Base-by-base conservation (phyloP, 2,329 filamentous ascomycete species). In the Exophiala calicioides region DNA sequence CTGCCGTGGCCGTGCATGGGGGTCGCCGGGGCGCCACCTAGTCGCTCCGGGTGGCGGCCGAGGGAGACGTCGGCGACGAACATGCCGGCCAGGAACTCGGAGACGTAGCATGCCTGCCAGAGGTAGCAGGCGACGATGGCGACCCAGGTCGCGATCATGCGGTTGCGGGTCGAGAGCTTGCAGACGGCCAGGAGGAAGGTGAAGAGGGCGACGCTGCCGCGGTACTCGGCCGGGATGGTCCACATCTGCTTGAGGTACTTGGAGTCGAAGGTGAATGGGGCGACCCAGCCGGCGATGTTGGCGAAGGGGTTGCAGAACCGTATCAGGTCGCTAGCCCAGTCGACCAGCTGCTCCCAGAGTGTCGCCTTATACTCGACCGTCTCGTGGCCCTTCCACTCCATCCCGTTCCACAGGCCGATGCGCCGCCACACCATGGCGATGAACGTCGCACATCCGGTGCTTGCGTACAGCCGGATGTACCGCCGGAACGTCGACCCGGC, bases 191-290 rank as follows among this genome's bases (percentile, higher is more conserved):
- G 31, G 26, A 10, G 16, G 21, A 44, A 38, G 30, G 70, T 47
- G 47, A 71, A 72, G 2, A 73, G 63, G n/a, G 69, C 62, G 12
- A 72, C 64, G 1, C 68, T 72, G 44, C 68, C 67, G 35, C 69
- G 68, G 36, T 72, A 68, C 52, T 73, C 70, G n/a, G 72, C 64
- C 0, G 70, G 69, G 15, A 73, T 72, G 3, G 69, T 72, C 70
- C 71, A 74, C 3, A 74, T 61, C 41, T 72, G 68, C n/a, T 66
- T 67, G 33, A 71, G 70, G 57, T 72, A 73, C 44, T 66, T 15
- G 5, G 42, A 34, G 15, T 19, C 26, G 24, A 53, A 46, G 61
- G 52, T 46, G 45, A 67, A 67, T 46, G 59, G 64, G 44, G 69
- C 63, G 59, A 52, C 34, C 44, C 45, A 51, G 12, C 51, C 51